Base-by-base conservation (phyloP, 495 filamentous ascomycete genomes). In the Neurospora sp. region DNA sequence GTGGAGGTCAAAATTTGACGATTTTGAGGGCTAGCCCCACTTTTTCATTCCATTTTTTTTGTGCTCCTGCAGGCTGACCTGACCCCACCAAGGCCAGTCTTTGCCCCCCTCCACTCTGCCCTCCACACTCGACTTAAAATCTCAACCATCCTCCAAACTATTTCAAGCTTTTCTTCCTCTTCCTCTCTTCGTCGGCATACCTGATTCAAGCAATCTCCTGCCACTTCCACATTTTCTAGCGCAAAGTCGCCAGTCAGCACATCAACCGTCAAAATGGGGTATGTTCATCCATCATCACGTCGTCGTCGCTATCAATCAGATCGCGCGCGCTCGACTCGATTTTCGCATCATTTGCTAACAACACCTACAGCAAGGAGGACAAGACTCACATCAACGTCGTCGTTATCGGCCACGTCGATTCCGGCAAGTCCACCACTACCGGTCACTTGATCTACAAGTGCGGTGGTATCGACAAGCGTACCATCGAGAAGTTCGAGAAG, bases 401-500 rank as follows among this genome's bases (percentile, higher is more conserved):
- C 85, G 95, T 97, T 88, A 96, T 97, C 88, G 94, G 95, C 88
- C 94, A 99, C 91, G 96, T 99, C 94, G 95, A 98, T 90, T 96
- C 94, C 86, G 96, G 96, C 87, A 99, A 99, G 91, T 98, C 95
- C 73, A 99, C 96, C 83, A 99, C 96, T 84, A 84, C 86, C 78
- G 91, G 92, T 85, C 96, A 98, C 87, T 89, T 98, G 88, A 99
- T 98, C 92, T 99, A 99, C 93, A 97, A 99, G 89, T 99, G 96
- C 88, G 96, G 96, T 91, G 96, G 96, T 92, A 99, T 99, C 82
- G 96, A 99, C 92, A 93, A 93, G 89, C 96, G 96, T 95, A 98
- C 96, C 84, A 99, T 99, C 83, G 96, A 99, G 92, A 99, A 99
- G 92, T 99, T 99, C 90, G 96, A 99, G 94, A 99, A 99, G 93